Conservation (phyloP, 73 alveolate genomes). For the Paramecium sexaurelia region DNA sequence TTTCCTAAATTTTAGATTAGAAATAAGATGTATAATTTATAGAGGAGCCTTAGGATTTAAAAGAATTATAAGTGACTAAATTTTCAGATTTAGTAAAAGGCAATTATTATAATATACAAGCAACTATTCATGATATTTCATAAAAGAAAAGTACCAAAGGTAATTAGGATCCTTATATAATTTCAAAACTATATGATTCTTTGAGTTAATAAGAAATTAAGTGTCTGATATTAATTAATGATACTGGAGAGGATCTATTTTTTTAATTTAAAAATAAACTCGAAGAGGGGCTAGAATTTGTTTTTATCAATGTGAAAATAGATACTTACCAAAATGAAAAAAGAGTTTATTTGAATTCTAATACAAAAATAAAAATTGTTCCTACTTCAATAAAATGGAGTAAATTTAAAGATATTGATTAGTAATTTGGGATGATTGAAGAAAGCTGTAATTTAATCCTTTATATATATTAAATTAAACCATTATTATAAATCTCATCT, state of each 20-base stretch:
- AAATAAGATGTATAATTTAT: neutral
- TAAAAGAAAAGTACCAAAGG: neutral
- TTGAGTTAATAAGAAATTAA: neutral
- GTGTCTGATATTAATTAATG: neutral
- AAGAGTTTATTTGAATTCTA: neutral
- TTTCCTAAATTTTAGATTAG: neutral
- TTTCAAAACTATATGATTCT: neutral
- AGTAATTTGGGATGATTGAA: neutral
- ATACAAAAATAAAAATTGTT: neutral
- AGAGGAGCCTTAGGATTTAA: neutral
- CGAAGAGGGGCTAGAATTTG: neutral
- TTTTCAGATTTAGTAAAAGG: neutral
- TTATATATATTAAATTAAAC: neutral
- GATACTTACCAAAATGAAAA: neutral
- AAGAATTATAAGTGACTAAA: neutral
- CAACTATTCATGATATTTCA: neutral
- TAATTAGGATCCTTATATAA: neutral
- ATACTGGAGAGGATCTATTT: neutral
- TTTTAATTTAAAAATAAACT: neutral
- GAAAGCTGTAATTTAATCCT: neutral
- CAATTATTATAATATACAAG: neutral
- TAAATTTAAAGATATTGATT: neutral
- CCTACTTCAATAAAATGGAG: neutral
- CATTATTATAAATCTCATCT: neutral
- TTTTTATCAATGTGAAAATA: neutral